Conservation (phyloP, 2,329 filamentous ascomycete species). For the Cercospora sp. region DNA sequence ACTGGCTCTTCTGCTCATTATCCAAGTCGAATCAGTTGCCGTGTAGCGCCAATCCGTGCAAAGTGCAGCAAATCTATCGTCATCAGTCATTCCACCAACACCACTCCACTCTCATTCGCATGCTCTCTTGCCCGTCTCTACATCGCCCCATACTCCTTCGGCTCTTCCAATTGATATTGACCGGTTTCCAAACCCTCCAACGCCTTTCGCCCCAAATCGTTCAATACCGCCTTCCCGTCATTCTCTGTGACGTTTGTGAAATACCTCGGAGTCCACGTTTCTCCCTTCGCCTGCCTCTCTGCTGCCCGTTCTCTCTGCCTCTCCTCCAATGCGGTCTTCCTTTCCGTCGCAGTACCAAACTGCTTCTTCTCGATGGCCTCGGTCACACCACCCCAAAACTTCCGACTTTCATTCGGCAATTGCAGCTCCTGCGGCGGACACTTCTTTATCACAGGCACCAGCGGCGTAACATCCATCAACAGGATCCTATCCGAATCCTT, state of each 20-base stretch:
- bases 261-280: slow-evolving; percentile 82
- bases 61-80: background rate
- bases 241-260: slow-evolving; percentile 68
- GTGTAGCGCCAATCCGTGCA: background rate
- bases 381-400: slow-evolving; percentile 85
- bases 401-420: slow-evolving; percentile 83
- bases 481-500: slow-evolving; percentile 62
- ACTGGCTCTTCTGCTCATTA: background rate
- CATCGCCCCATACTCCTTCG: slow-evolving; percentile 43
- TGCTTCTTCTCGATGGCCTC: slow-evolving; percentile 81
- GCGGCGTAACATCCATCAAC: slow-evolving; percentile 84
- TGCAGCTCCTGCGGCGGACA: slow-evolving; percentile 77
- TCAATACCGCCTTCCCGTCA: slow-evolving; percentile 63
- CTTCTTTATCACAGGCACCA: slow-evolving; percentile 75
- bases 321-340: slow-evolving; percentile 93
- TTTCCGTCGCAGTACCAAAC: slow-evolving; percentile 76
- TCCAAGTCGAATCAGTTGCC: background rate
- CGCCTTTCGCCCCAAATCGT: slow-evolving; percentile 59
- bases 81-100: background rate
- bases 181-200: slow-evolving; percentile 58
- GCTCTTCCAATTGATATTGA: slow-evolving; percentile 52
- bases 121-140: slow-evolving; percentile 14
- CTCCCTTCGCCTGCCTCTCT: slow-evolving; percentile 68
- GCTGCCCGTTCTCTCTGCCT: slow-evolving; percentile 81
- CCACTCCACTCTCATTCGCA: background rate